Conservation (phyloP, 495 filamentous ascomycete species). For the Penicillium arizonense region DNA sequence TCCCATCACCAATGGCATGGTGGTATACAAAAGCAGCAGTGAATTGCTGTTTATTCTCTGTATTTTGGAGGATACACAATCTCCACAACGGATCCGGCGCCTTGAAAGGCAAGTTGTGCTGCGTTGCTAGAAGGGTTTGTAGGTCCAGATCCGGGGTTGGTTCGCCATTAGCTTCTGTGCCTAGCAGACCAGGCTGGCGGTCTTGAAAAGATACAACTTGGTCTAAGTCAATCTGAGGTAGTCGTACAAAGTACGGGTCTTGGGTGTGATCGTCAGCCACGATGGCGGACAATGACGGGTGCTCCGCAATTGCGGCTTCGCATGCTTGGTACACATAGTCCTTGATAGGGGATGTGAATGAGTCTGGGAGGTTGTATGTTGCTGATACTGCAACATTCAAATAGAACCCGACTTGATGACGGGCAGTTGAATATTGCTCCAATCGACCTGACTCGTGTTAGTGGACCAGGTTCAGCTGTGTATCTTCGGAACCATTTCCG, state of each 20-base stretch:
- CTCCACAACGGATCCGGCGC: constrained; percentile 39
- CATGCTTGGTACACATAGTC: constrained; percentile 38
- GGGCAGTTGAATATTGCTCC: constrained; percentile 43
- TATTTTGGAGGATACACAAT: constrained; percentile 27
- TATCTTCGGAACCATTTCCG: too few relatives aligned
- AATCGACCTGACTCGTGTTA: constrained; percentile 28
- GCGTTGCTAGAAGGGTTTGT: constrained; percentile 29
- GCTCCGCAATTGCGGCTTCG: constrained; percentile 33
- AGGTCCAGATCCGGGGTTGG: constrained; percentile 27
- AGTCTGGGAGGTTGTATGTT: constrained; percentile 32
- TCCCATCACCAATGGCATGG: constrained; percentile 34
- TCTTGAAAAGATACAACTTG: constrained; percentile 31
- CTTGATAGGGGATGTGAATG: constrained; percentile 28
- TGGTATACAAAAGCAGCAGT: constrained; percentile 41
- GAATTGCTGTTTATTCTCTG: constrained; percentile 19
- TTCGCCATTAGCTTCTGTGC: constrained; percentile 18
- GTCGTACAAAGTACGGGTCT: constrained; percentile 43
- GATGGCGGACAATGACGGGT: constrained; percentile 44
- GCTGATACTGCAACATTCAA: constrained; percentile 40
- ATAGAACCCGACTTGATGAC: constrained; percentile 45
- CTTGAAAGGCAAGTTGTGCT: constrained; percentile 38
- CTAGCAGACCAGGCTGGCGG: constrained; percentile 14
- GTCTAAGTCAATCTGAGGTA: constrained; percentile 40
- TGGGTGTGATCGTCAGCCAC: constrained; percentile 38
- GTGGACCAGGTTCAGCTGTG: not conserved